phyloP scores from a whole-genome alignment of 768 basidiomycete species.

The Leccinum imitatum region DNA sequence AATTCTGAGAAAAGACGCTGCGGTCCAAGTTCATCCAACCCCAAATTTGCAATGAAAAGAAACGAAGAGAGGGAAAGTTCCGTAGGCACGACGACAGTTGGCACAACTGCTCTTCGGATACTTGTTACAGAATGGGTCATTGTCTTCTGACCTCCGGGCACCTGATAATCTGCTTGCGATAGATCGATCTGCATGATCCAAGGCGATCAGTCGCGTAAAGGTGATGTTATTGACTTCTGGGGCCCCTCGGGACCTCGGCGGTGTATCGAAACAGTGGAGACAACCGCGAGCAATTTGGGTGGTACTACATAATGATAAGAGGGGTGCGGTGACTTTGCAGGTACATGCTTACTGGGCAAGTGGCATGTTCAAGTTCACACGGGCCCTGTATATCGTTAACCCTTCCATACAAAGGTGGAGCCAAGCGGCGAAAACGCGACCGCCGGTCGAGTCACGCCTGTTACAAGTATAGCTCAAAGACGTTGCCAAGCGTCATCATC shows the following conservation, averaged over 20 bases:
- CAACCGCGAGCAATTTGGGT: background rate
- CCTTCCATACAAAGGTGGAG: background rate
- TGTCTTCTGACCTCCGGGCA: background rate
- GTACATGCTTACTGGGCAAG: background rate
- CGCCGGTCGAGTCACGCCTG: background rate
- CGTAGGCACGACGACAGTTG: conserved; percentile 14
- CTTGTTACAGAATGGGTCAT: background rate
- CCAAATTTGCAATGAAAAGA: conserved; percentile 7
- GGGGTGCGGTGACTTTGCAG: background rate
- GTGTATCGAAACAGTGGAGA: background rate
- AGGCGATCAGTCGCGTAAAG: background rate
- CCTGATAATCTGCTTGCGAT: background rate
- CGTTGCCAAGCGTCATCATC: background rate
- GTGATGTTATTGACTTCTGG: background rate
- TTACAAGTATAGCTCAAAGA: background rate
- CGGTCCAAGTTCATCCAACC: conserved; percentile 3
- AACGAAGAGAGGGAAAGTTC: background rate
- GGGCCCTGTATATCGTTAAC: background rate
- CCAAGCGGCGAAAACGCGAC: background rate
- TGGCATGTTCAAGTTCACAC: background rate
- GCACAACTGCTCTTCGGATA: background rate
- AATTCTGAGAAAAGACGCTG: background rate
- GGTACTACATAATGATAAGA: background rate
- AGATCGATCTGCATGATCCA: conserved; percentile 2
- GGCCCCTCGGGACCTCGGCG: conserved; percentile 18